Evolutionary conservation across 2,329 filamentous ascomycete genomes (phyloP).

Genomic region (Trichoderma harzianum): DNA sequence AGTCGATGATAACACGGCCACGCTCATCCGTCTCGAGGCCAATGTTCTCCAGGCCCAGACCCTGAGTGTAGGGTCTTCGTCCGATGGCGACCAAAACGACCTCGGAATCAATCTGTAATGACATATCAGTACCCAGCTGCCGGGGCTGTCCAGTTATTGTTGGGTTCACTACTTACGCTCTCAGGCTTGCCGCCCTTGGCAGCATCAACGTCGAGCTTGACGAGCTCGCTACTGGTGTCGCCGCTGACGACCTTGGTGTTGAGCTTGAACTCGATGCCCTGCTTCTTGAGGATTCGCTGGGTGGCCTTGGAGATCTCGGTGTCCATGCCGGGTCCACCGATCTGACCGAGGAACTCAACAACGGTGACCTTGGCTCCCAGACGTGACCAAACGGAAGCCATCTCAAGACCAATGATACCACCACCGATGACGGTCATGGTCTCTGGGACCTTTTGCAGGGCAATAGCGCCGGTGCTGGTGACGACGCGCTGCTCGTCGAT

Average conservation of each 20-base stretch:
- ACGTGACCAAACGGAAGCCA: constrained; percentile 96
- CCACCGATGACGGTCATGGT: constrained; percentile 97
- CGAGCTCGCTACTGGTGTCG: constrained; percentile 70
- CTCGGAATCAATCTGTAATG: constrained; percentile 77
- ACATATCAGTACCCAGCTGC: constrained; percentile 22
- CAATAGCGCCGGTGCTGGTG: constrained; percentile 91
- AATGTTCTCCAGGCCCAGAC: constrained; percentile 90
- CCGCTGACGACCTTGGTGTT: constrained; percentile 91
- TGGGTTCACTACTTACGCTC: constrained; percentile 55
- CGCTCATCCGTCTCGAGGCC: constrained; percentile 89
- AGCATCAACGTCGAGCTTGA: constrained; percentile 83
- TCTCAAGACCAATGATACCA: constrained; percentile 97
- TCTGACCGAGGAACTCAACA: constrained; percentile 93
- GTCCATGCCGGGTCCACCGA: constrained; percentile 98
- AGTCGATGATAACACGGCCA: constrained; percentile 93
- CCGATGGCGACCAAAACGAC: constrained; percentile 97
- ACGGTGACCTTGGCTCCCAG: constrained; percentile 93
- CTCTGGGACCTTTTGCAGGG: constrained; percentile 86
- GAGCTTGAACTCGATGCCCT: constrained; percentile 97
- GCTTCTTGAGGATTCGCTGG: constrained; percentile 92
- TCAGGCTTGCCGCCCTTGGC: constrained; percentile 96
- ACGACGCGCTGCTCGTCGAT: constrained; percentile 98
- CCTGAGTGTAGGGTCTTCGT: constrained; percentile 87
- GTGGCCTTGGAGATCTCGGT: constrained; percentile 83
- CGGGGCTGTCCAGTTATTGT: neutral